Conservation (phyloP, 78 protist genomes). For the Dictyostelium intermedium region DNA sequence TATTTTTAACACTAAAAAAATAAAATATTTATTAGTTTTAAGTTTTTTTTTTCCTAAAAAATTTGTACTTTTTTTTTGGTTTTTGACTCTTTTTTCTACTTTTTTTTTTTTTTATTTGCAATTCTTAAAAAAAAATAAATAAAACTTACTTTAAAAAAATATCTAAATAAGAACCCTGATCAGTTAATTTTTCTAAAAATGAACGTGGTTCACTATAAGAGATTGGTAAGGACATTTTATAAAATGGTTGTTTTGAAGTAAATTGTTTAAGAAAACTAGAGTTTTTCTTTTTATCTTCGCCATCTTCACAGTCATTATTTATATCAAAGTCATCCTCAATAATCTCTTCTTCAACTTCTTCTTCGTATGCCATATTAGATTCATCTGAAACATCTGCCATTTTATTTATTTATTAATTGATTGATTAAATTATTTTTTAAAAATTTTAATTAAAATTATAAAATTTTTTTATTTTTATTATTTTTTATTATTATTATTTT, state of each 20-base stretch:
- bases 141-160: constrained; percentile 47
- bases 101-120: not conserved
- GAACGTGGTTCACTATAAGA: constrained; percentile 57
- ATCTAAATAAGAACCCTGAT: constrained; percentile 45
- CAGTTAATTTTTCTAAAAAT: constrained; percentile 57
- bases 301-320: not conserved
- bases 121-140: not conserved
- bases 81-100: too few species aligned
- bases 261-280: constrained; percentile 48
- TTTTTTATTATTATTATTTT: too few species aligned
- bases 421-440: not conserved
- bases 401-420: not conserved
- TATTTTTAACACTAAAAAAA: constrained; percentile 16
- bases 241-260: constrained; percentile 58
- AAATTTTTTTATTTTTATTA: too few species aligned
- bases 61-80: not conserved
- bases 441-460: not conserved
- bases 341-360: constrained; percentile 16
- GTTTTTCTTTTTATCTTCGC: not conserved
- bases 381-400: constrained; percentile 49
- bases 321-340: constrained; percentile 14
- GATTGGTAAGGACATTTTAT: constrained; percentile 59
- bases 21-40: not conserved
- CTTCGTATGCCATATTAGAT: constrained; percentile 19
- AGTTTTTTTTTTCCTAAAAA: not conserved